A percentile compares a stretch with the other conserved stretches of the same genome.
Conservation (phyloP, 257 asterid species). For the Lantana camara region DNA sequence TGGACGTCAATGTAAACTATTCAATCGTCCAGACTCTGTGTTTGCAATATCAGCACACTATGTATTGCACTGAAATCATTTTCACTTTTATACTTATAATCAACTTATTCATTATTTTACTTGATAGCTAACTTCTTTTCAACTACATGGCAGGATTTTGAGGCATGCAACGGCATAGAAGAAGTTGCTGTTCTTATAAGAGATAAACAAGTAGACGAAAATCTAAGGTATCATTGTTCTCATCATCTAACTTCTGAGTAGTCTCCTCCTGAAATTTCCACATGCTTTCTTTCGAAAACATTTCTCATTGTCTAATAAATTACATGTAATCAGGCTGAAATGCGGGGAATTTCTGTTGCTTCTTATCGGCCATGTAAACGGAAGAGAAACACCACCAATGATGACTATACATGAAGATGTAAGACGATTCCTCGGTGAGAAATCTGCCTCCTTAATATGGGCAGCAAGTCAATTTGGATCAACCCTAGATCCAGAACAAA, state of each 20-base stretch:
- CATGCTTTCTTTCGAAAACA: too few relatives aligned
- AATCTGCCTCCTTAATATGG: slow-evolving; percentile 94
- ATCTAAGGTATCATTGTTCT: slow-evolving; percentile 54
- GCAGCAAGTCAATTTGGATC: slow-evolving; percentile 93
- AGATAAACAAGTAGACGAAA: slow-evolving; percentile 82
- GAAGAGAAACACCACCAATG: slow-evolving; percentile 85
- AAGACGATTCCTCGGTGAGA: slow-evolving; percentile 78
- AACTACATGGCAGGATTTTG: slow-evolving; percentile 67
- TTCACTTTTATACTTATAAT: neutral
- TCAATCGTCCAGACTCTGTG: neutral
- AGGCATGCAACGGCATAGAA: slow-evolving; percentile 92
- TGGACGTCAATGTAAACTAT: neutral
- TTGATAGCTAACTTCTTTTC: slow-evolving; percentile 17
- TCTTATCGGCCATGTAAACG: slow-evolving; percentile 85
- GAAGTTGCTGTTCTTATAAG: slow-evolving; percentile 79
- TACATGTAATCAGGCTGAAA: slow-evolving; percentile 62
- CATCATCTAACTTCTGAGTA: slow-evolving; percentile 3
- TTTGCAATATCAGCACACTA: slow-evolving; percentile 12
- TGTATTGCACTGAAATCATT: slow-evolving; percentile 5
- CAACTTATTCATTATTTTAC: slow-evolving; percentile 3
- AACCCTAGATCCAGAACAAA: slow-evolving; percentile 77
- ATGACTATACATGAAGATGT: slow-evolving; percentile 78
- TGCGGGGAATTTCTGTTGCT: slow-evolving; percentile 93
- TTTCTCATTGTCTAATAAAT: slow-evolving; percentile 1
- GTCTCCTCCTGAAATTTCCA: slow-evolving; percentile 22